phyloP scores from a whole-genome alignment of 768 basidiomycete species.

The Russula ochroleuca region DNA sequence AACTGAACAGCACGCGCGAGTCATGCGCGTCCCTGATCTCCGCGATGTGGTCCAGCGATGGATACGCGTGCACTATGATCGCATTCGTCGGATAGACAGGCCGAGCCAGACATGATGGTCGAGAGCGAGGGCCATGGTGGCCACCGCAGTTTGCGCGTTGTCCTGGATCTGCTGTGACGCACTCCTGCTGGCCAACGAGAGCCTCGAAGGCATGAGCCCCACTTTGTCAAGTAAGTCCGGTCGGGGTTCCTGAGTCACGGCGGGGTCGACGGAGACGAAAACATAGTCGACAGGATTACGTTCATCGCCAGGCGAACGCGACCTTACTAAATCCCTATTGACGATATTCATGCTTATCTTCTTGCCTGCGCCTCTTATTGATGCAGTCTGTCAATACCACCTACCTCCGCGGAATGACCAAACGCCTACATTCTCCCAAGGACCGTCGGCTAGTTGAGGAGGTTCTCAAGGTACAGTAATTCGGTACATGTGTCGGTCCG shows the following conservation, averaged over 20 bases:
- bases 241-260: no score
- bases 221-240: no score
- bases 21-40: conserved; percentile 94
- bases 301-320: no score
- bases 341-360: neutral
- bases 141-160: no score
- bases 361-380: no score
- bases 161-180: no score
- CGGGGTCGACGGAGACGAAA: no score
- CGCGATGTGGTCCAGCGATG: conserved; percentile 72
- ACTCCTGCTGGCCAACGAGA: no score
- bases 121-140: no score
- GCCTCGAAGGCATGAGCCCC: no score
- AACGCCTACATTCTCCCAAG: neutral
- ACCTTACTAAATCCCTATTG: neutral
- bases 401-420: neutral
- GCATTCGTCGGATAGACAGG: conserved; percentile 86
- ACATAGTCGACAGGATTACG: no score
- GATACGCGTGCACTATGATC: conserved; percentile 81
- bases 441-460: neutral
- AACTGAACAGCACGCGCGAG: conserved; percentile 80
- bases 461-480: neutral
- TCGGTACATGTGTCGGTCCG: neutral
- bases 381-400: neutral
- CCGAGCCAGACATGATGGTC: no score